A percentile compares a stretch with the other conserved stretches of the same genome.
Conservation (phyloP, 106 monocot species). For the Triglochin maritima region DNA sequence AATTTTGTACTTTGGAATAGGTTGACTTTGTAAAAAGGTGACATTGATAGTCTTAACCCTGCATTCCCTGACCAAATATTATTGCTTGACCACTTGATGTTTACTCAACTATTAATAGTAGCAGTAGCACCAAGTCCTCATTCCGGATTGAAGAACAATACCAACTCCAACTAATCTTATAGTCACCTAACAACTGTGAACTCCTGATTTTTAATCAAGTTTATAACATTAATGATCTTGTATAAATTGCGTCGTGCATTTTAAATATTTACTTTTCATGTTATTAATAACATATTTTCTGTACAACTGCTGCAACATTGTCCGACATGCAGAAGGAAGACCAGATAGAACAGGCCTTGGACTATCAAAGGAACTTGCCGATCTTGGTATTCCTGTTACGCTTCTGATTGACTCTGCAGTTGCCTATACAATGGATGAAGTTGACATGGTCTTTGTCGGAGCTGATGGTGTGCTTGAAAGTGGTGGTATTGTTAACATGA, state of each 20-base stretch:
- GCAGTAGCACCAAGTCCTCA: too few relatives aligned
- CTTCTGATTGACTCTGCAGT: conserved; percentile 86
- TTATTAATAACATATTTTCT: not conserved
- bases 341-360: conserved; percentile 82
- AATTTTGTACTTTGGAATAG: not conserved
- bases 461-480: conserved; percentile 96
- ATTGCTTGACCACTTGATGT: too few relatives aligned
- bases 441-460: conserved; percentile 91
- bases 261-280: not conserved
- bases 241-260: not conserved
- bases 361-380: conserved; percentile 65
- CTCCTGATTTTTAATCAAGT: not conserved
- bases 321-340: conserved; percentile 65
- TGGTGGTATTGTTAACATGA: conserved; percentile 97
- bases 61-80: too few relatives aligned
- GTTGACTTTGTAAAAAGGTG: not conserved
- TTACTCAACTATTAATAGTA: too few relatives aligned
- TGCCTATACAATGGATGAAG: conserved; percentile 87
- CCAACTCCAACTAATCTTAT: too few relatives aligned
- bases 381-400: conserved; percentile 62
- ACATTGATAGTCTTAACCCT: too few relatives aligned
- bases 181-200: not conserved
- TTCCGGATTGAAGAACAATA: too few relatives aligned
- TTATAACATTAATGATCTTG: not conserved
- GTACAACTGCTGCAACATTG: not conserved